These are phyloP conservation scores for Balamuthia mandrillaris DNA, from an alignment of 208 protist species.

Conservation along the genomic window DNA sequence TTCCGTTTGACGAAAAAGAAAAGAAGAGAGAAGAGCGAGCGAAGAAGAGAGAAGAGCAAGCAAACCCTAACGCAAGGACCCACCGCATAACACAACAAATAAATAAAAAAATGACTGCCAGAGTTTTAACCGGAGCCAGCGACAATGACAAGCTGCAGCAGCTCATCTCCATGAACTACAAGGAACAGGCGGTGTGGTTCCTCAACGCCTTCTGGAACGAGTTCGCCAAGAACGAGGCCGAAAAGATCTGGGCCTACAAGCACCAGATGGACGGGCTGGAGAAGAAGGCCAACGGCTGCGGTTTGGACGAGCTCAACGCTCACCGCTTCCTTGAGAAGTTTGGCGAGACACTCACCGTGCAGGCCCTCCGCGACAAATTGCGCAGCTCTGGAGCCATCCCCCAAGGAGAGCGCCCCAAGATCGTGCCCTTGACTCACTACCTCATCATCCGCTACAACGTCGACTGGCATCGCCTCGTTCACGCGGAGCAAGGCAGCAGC, in stretches of 20 bases:
- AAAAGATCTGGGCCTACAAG: neutral
- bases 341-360: neutral
- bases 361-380: conserved; percentile 5
- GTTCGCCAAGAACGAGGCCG: conserved; percentile 3
- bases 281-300: neutral
- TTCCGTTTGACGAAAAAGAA: too few relatives aligned
- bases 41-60: too few relatives aligned
- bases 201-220: conserved; percentile 16
- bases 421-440: conserved; percentile 1
- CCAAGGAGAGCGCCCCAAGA: neutral
- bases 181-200: conserved; percentile 37
- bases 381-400: neutral
- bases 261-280: conserved; percentile 11
- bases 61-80: too few relatives aligned
- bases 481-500: neutral
- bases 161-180: too few relatives aligned
- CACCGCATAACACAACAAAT: too few relatives aligned
- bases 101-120: too few relatives aligned
- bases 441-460: conserved; percentile 11
- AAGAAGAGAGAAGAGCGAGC: too few relatives aligned
- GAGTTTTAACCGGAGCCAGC: too few relatives aligned
- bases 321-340: conserved; percentile 5
- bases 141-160: too few relatives aligned
- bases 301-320: conserved; percentile 18
- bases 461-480: neutral